Base-by-base conservation (phyloP, 2,329 filamentous ascomycete genomes). In the Neonectria magnoliae region DNA sequence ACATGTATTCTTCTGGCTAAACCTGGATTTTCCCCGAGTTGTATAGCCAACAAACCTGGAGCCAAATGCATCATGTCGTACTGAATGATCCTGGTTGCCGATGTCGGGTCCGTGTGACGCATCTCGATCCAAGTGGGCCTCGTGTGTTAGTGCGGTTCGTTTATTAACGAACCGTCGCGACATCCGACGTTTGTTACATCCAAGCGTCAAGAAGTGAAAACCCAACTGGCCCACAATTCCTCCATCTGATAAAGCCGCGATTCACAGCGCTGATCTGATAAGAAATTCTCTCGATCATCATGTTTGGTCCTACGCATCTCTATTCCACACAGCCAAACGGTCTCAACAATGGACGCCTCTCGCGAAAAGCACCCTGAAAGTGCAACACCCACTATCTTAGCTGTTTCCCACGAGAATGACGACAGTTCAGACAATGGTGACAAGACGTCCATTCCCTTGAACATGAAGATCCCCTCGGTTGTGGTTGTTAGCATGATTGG, bases 401-500 rank as follows among this genome's bases (percentile, higher is more conserved):
- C 71, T 1, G 36, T 50, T 4, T 64, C 60, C 41, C 60, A 69
- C 53, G 57, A 61, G 9, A 64, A 63, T n/a, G 68, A 71, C 8
- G 61, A 52, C 16, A 60, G 44, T 11, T 60, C 66, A 5, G 64
- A 72, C 5, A 60, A 71, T 38, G 55, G 67, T 22, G 66, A 55
- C 55, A 74, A 74, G 60, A 64, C 48, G 25, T 64, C 72, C 9
- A 67, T 77, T 13, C 76, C 76, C 2, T 7, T 70, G 62, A 74
- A 66, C 47, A 74, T 77, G 68, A 78, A 77, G 64, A 70, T 78
- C 54, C 51, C 73, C 0, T 76, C 86, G 0, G 82, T 89, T 3
- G 52, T 86, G 0, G 71, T 87, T 9, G 84, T 87, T 2, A 83
- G 82, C 14, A 75, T 81, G 59, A 87, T 89, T 67, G 86, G 87